Percentiles rank a stretch among this genome's conserved stretches.
Conservation (phyloP, 352 stramenopile genomes). For the Blastocystis sp. region DNA sequence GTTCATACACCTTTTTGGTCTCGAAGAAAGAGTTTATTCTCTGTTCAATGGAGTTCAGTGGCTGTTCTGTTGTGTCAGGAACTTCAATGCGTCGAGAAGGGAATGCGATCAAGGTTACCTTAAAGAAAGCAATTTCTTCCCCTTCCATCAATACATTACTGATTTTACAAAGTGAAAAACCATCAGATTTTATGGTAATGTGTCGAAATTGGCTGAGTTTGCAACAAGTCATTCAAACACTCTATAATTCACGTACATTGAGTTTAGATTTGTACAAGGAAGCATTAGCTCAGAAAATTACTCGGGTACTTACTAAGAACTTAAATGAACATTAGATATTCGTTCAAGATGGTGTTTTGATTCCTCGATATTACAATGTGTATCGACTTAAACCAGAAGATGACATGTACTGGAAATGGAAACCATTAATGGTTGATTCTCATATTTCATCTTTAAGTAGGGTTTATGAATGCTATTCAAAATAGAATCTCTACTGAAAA, state of each 20-base stretch:
- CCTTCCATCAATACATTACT: neutral
- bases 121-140: neutral
- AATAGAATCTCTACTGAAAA: conserved; percentile 16
- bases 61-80: neutral
- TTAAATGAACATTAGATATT: neutral
- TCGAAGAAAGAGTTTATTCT: conserved; percentile 42
- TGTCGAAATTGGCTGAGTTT: conserved; percentile 17
- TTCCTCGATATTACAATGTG: conserved; percentile 52
- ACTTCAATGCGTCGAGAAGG: neutral
- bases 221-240: conserved; percentile 9
- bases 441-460: conserved; percentile 7
- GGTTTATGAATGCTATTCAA: neutral
- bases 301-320: neutral
- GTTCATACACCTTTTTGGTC: conserved; percentile 12
- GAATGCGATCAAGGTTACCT: neutral
- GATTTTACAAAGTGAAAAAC: neutral
- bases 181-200: neutral
- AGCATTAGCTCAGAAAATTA: conserved; percentile 27
- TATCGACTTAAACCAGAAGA: conserved; percentile 15
- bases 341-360: conserved; percentile 35
- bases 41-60: neutral
- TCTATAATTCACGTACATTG: neutral
- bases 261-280: neutral
- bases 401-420: conserved; percentile 54
- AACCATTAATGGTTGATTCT: neutral